Base-by-base conservation (phyloP, 176 grass and related monocot genomes). In the Avena eriantha region DNA sequence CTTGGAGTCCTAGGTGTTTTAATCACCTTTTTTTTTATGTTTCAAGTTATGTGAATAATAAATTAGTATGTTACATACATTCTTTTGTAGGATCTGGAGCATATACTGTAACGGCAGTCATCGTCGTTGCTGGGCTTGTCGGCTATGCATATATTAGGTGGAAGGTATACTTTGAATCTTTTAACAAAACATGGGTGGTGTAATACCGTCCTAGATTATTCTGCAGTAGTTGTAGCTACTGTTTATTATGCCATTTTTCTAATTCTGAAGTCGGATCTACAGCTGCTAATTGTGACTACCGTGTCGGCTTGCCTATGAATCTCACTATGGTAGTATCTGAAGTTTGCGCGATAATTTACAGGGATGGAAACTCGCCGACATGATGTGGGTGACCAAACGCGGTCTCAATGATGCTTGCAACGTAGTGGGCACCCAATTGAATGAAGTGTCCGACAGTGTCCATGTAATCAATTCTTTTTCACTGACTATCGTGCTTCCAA, bases 311-410 rank as follows among this genome's bases (percentile, higher is more conserved):
- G 31, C 14, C 0, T 19, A n/a, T 73, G 19, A 35, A 58, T 48
- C 17, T 10, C 63, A 3, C 41, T 55, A 9, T 24, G 75, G 61
- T 47, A 45, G n/a, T 11, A 45, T 77, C 56, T 84, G 66, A 87
- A 78, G 8, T 36, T 65, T 57, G 15, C 17, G 0, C 36, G 13
- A 43, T 29, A 35, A 84, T 71, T 83, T 61, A 41, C 84, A 98
- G 93, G 96, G 96, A 11, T 98, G 90, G 96, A 95, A 95, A 55
- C 73, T 95, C 69, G 86, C 88, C 29, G 93, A 95, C 75, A 77
- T 98, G 86, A 94, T 98, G 93, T 98, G 95, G 90, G 96, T 94
- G 68, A 95, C 93, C 1, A 94, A 78, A 57, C 90, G 86, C 39
- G 90, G 96, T 19, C 87, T 98, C 23, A 60, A 92, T 68, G 90